Base-by-base conservation (phyloP, 2,329 filamentous ascomycete species). In the Scorias spongiosa region DNA sequence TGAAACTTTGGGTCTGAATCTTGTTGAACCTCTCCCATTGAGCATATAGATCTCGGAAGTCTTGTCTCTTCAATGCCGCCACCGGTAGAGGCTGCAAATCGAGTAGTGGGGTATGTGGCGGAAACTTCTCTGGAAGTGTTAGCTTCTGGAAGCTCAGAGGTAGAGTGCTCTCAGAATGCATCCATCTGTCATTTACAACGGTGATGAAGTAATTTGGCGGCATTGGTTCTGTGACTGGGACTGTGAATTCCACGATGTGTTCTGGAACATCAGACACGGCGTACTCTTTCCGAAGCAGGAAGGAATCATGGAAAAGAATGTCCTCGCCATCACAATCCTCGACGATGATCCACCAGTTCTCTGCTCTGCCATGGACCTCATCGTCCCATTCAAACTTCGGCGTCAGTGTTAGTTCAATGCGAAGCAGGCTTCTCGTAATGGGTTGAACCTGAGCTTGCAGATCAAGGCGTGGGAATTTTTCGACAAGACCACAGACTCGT, bases 191-290 rank as follows among this genome's bases (percentile, higher is more conserved):
- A 2, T 89, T 96, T 15, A 95, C 68, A 34, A 98, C 76, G 0
- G 87, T 91, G 55, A 98, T 86, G 66, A 98, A 98, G 67, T 98
- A 98, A 63, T 98, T 93, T 0, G 93, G 91, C 11, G 91, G 91
- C 84, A 96, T 93, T 0, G 93, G 93, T 54, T 98, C 91, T 0
- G 86, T 88, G 52, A 98, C 93, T 1, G 91, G 84, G 2, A 96
- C 89, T 0, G 89, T 96, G 55, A 98, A 91, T 54, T 98, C 91
- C 26, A 98, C 82, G 10, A 95, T 66, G 63, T 98, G 91, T 66
- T 96, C 89, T 50, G 89, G 95, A 60, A 81, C 76, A 56, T 96
- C 89, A 1, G 81, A 74, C 47, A 78, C 69, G 4, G 87, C 88
- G 57, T 93, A 95, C 49, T 94, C 85, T 58, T 82, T 87, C 38